Evolutionary conservation across 305 asterid genomes (phyloP).

Genomic region (Striga hermonthica): DNA sequence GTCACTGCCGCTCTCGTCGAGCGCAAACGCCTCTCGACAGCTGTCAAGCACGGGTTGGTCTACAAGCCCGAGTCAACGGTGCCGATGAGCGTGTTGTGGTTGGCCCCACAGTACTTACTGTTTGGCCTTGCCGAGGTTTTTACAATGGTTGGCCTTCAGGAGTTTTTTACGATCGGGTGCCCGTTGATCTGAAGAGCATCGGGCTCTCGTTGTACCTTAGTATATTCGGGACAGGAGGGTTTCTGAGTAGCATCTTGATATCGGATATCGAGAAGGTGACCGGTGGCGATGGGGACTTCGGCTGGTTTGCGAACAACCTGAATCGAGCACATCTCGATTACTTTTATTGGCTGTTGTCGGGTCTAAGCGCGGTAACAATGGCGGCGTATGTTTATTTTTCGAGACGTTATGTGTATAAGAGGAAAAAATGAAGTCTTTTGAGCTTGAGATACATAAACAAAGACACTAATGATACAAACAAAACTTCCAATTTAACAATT

Average conservation of each 20-base stretch:
- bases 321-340: conserved; percentile 43
- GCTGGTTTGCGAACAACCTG: conserved; percentile 43
- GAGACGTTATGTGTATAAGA: background rate
- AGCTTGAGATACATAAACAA: too few species aligned
- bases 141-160: conserved; percentile 46
- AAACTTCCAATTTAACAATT: too few species aligned
- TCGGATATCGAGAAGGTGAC: conserved; percentile 38
- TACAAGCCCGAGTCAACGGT: conserved; percentile 31
- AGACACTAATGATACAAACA: too few species aligned
- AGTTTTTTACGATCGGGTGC: conserved; percentile 51
- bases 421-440: conserved; percentile 2
- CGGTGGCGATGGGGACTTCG: conserved; percentile 27
- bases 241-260: conserved; percentile 45
- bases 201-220: conserved; percentile 47
- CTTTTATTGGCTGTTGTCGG: conserved; percentile 39
- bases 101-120: conserved; percentile 46
- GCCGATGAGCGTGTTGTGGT: conserved; percentile 55
- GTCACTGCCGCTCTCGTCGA: conserved; percentile 44
- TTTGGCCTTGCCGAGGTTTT: conserved; percentile 44
- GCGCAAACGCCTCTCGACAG: conserved; percentile 39
- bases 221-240: conserved; percentile 43
- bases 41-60: conserved; percentile 32
- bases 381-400: background rate
- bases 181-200: conserved; percentile 38
- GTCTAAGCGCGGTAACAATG: conserved; percentile 24